phyloP scores from a whole-genome alignment of 2,329 filamentous ascomycete genomes.

The Ceratocystis smalleyi region DNA sequence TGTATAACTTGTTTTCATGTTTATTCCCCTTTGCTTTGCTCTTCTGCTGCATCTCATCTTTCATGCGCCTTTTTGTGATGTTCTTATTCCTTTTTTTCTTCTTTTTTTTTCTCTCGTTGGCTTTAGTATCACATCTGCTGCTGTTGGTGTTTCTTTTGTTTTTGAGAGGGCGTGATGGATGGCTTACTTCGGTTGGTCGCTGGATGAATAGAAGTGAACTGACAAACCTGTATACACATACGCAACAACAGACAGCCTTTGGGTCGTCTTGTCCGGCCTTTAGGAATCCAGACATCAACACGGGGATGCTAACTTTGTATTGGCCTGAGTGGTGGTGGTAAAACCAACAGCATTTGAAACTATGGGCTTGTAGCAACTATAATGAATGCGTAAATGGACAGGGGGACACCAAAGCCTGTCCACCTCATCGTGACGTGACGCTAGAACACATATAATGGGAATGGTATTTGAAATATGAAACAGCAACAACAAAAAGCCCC shows the following conservation, averaged over 20 bases:
- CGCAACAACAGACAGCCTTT: neutral
- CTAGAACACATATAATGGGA: too few species aligned
- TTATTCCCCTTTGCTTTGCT: slow-evolving; percentile 3
- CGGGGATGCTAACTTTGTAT: neutral
- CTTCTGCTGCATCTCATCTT: slow-evolving; percentile 1
- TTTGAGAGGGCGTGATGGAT: neutral
- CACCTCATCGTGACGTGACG: too few species aligned
- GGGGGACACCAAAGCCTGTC: too few species aligned
- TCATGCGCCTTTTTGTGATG: neutral
- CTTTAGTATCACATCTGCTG: neutral
- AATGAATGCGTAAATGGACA: too few species aligned
- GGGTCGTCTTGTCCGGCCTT: neutral
- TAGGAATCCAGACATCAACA: neutral
- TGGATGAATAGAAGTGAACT: neutral
- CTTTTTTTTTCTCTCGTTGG: neutral
- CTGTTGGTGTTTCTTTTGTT: neutral
- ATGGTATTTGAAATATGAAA: too few species aligned
- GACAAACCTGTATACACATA: neutral
- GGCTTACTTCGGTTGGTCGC: neutral
- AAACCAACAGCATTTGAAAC: too few species aligned
- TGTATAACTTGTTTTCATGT: neutral
- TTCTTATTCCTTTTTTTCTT: neutral
- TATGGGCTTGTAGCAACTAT: too few species aligned
- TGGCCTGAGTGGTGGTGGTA: too few species aligned
- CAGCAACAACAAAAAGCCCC: too few species aligned